Evolutionary conservation across 2,329 filamentous ascomycete species (phyloP), one percentile per base, ranked within the genome.

Genomic region (Penicillium crustosum): DNA sequence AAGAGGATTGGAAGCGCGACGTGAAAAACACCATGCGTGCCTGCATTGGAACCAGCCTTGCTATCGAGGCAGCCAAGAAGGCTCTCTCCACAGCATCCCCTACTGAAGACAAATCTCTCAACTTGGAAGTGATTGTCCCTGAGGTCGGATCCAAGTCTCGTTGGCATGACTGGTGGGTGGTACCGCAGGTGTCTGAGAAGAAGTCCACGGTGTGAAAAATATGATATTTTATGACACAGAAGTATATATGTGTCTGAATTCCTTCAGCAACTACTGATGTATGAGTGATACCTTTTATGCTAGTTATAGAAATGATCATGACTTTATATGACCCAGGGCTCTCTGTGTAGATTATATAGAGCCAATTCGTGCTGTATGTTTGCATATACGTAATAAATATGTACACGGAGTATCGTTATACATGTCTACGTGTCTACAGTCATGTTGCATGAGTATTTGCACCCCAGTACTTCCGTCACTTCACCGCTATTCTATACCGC

Each of bases 11-110:
- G 88, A 70, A 82, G 19, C 77, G 76, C 23, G 80, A 84, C 23
- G 78, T 83, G 12, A 88, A 85, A 70, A 81, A 83, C 59, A 82
- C 82, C 10, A 79, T 89, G 66, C 86, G 86, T 67, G 85, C 88
- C n/a, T 88, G 86, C 63, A 91, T 93, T 60, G 86, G 85, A 9
- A 81, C 87, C 0, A 85, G 85, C 6, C 82, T 92, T 61, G 84
- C 86, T 0, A 81, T 90, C 43, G 81, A 81, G 25, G 80, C 79
- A 1, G 72, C 89, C 48, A 83, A 82, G 66, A 88, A 86, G 70
- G 82, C 81, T 2, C 65, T 88, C 9, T 25, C 50, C 15, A 75
- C 78, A 10, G 49, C 53, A 17, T 31, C 50, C 3, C 29, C 56
- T 2, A 55, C 35, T 19, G 52, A 55, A 6, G 29, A 19, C 19